These are phyloP conservation scores for Sanghuangporus weigelae DNA, from an alignment of 1,284 basidiomycete species.

Conservation along the genomic window DNA sequence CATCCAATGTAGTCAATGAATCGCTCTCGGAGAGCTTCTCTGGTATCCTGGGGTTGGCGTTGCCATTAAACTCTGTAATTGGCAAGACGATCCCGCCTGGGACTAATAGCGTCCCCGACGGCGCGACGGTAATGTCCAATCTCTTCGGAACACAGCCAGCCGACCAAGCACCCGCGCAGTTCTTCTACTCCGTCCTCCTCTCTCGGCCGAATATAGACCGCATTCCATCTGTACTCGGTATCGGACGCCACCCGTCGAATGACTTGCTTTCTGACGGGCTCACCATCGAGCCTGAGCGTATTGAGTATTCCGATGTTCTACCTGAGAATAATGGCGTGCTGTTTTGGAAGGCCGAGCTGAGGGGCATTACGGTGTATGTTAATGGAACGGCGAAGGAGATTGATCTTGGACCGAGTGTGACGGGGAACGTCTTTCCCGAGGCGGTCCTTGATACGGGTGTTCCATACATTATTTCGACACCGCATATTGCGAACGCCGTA, in stretches of 20 bases:
- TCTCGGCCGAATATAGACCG: constrained; percentile 54
- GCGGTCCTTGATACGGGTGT: constrained; percentile 68
- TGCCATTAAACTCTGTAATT: constrained; percentile 62
- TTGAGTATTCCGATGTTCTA: constrained; percentile 45
- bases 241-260: constrained; percentile 56
- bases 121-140: constrained; percentile 58
- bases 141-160: constrained; percentile 57
- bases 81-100: constrained; percentile 41
- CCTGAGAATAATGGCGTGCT: constrained; percentile 34
- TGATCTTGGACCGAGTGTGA: constrained; percentile 30
- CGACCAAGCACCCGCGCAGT: constrained; percentile 43
- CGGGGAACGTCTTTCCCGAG: constrained; percentile 39
- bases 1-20: constrained; percentile 44
- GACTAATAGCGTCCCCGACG: constrained; percentile 46
- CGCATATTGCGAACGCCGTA: constrained; percentile 62
- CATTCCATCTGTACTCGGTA: constrained; percentile 54
- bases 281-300: constrained; percentile 44
- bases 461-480: constrained; percentile 56
- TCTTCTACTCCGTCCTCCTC: constrained; percentile 64
- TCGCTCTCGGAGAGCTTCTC: constrained; percentile 47
- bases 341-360: constrained; percentile 57
- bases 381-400: constrained; percentile 38
- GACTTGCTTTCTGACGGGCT: constrained; percentile 24
- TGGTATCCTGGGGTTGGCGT: constrained; percentile 69
- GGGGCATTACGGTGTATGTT: constrained; percentile 56